These are phyloP conservation scores for Cladobotryum protrusum DNA, from an alignment of 2,329 filamentous ascomycete species.

Conservation along the genomic window DNA sequence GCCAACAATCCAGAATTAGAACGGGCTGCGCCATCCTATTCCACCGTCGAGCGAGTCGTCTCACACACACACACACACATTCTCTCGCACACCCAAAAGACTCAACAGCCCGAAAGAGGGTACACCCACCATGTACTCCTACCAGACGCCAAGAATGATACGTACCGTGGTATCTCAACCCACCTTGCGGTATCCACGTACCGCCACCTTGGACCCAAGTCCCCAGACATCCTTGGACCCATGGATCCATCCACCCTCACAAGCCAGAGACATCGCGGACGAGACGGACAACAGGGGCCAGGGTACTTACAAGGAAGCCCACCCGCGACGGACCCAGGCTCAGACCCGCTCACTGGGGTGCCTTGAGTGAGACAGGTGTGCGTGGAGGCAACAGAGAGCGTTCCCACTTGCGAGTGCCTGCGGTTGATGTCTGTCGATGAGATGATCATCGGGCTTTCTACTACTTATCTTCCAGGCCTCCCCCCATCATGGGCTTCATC, in stretches of 20 bases:
- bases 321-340: slow-evolving; percentile 17
- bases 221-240: neutral
- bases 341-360: slow-evolving; percentile 29
- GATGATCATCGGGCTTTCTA: slow-evolving; percentile 28
- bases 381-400: slow-evolving; percentile 29
- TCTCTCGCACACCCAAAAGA: too few species aligned
- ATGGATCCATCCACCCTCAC: slow-evolving; percentile 7
- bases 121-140: too few species aligned
- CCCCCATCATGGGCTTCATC: slow-evolving; percentile 37
- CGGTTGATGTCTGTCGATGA: slow-evolving; percentile 27
- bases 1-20: slow-evolving; percentile 30
- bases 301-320: slow-evolving; percentile 8
- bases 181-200: slow-evolving; percentile 8
- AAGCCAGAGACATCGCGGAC: slow-evolving; percentile 7
- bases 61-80: neutral
- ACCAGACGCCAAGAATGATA: too few species aligned
- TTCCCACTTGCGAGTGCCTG: slow-evolving; percentile 13
- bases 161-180: too few species aligned
- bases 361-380: slow-evolving; percentile 48
- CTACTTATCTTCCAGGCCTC: slow-evolving; percentile 42
- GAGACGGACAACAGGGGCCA: slow-evolving; percentile 11
- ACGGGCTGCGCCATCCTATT: slow-evolving; percentile 28
- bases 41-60: slow-evolving; percentile 3
- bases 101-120: too few species aligned
- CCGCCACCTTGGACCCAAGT: slow-evolving; percentile 6